Evolutionary conservation across 495 filamentous ascomycete species (phyloP), one percentile per base, ranked within the genome.

Genomic region (Aspergillus incahuasiensis): DNA sequence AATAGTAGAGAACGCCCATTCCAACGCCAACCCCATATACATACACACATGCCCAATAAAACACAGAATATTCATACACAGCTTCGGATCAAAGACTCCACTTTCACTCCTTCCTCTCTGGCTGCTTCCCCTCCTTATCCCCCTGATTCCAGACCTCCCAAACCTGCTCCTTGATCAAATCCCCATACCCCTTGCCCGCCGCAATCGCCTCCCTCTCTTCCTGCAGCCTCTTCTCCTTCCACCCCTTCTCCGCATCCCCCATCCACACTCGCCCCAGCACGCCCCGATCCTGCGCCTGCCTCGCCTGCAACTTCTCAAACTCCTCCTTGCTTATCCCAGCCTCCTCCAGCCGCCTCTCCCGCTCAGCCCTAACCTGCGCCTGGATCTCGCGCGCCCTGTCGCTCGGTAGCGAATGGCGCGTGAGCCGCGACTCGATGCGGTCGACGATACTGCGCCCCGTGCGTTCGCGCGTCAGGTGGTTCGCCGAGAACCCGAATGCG

Each of bases 131-230:
- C 48, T 66, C 57, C 62, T 66, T 68, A 52, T 67, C 63, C 52
- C 74, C 77, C 78, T 78, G 79, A 67, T 78, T 84, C 83, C 81
- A 89, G 40, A 91, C 92, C 70, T 96, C 90, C 78, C 79, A 84
- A 40, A 95, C 81, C 79, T 92, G 87, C 60, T 91, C 88, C 70
- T 81, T 78, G 58, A 96, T 96, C 71, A 96, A 72, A 62, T 82
- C 85, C 15, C 82, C 82, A 78, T 92, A 91, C 22, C 89, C 88
- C 69, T 84, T 87, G 18, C 91, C 92, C 54, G 87, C 82, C 61
- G 86, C 84, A 64, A 92, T 59, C 52, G 84, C 84, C 73, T 89
- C 77, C 73, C 78, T 78, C 68, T 92, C 88, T 77, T 86, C 80
- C 69, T 74, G 67, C 58, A 89, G 61, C 63, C 90, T 70, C 76